Base-by-base conservation (phyloP, 768 basidiomycete species). In the Hebeloma cylindrosporum region DNA sequence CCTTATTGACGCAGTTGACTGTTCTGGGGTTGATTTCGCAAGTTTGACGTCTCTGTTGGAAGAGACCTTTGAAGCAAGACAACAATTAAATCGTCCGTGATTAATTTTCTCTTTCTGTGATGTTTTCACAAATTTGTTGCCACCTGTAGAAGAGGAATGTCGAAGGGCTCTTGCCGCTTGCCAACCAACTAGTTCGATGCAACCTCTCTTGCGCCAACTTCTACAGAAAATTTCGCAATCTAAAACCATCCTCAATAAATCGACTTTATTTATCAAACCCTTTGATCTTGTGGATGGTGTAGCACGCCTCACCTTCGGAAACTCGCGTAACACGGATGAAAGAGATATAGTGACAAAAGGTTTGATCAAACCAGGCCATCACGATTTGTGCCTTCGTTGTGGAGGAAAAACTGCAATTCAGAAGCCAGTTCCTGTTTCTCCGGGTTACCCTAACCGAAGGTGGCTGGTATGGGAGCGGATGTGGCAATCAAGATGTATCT, bases 211-310 rank as follows among this genome's bases (percentile, higher is more conserved):
- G 23, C 68, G 61, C 43, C 72, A 66, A 47, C 59, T 72, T 30
- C 63, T 82, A 18, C 62, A 66, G 27, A 72, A 68, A 31, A 63
- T 91, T 20, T 66, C 70, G 3, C 59, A 66, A 16, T 72, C 80
- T 0, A 48, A 70, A 33, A 57, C 52, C 0, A 66, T 78, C n/a
- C 61, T 89, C 28, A 73, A 83, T 63, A 85, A 83, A 54, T 67
- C 85, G 1, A 73, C 71, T 7, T 67, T 90, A 26, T 90, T 89
- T 57, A 75, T 91, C 59, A 88, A 85, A 57, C 74, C 85, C 2
- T 66, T 61, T 7, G 85, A 90, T 50, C 74, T 90, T n/a, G 67
- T 85, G 5, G 83, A 87, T 53, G 82, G 81, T 5, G 61, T 81
- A 16, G 60, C 72, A 8, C 74, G 64, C 26, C 54, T 80, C 27